phyloP scores from a whole-genome alignment of 2,329 filamentous ascomycete species.

The Peltaster fructicola region DNA sequence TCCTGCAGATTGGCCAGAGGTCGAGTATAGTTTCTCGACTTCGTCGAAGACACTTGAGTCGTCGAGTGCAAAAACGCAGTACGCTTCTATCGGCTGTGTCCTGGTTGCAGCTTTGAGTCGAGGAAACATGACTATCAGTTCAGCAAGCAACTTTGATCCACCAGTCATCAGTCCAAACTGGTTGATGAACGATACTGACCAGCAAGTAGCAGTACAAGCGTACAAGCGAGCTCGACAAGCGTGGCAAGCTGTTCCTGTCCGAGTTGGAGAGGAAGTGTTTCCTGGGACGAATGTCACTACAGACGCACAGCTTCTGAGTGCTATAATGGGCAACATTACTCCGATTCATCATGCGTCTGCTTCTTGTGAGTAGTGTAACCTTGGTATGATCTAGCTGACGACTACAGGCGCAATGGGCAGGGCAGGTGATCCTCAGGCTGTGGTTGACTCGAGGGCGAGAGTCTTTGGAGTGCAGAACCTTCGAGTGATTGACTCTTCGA shows the following conservation, averaged over 20 bases:
- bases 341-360: constrained; percentile 2
- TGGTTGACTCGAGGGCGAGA: constrained; percentile 9
- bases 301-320: constrained; percentile 26
- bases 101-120: constrained; percentile 14
- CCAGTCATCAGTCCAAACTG: constrained; percentile 19
- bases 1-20: constrained; percentile 9
- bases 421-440: constrained; percentile 7
- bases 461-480: constrained; percentile 8
- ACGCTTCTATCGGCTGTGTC: constrained; percentile 9
- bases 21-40: constrained; percentile 7
- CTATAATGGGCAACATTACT: constrained; percentile 10
- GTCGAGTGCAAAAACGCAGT: neutral
- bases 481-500: constrained; percentile 1
- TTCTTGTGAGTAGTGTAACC: constrained; percentile 1
- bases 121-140: constrained; percentile 7
- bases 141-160: constrained; percentile 8
- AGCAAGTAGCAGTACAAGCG: constrained; percentile 11
- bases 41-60: constrained; percentile 1
- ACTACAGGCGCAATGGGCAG: constrained; percentile 8
- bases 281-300: constrained; percentile 23
- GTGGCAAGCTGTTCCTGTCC: constrained; percentile 8
- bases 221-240: constrained; percentile 3
- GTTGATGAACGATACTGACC: constrained; percentile 8
- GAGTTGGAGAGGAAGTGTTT: constrained; percentile 20
- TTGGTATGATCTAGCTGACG: too few relatives aligned